Percentiles rank a stretch among this genome's conserved stretches.
phyloP scores from a whole-genome alignment of 805 yeast genomes.

The Ogataea salicorniae region DNA sequence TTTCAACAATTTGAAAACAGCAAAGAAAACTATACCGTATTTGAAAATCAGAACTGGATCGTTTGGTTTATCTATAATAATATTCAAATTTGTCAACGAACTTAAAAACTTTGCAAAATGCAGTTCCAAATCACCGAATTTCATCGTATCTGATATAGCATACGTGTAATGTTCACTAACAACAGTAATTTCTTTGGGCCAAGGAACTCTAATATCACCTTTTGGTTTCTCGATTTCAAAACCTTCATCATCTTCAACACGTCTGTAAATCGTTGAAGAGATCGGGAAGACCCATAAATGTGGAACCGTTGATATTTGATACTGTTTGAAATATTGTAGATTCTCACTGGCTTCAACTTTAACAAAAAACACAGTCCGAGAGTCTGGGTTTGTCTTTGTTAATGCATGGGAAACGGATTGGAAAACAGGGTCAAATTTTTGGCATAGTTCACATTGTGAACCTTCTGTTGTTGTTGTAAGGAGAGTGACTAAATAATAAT shows the following conservation, averaged over 20 bases:
- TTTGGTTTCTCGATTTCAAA: constrained; percentile 13
- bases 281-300: constrained; percentile 60
- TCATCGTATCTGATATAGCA: constrained; percentile 21
- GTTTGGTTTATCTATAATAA: constrained; percentile 39
- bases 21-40: constrained; percentile 43
- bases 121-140: constrained; percentile 33
- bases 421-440: constrained; percentile 36
- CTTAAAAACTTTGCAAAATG: constrained; percentile 53
- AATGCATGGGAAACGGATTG: constrained; percentile 40
- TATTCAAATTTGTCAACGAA: constrained; percentile 37
- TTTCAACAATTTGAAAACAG: constrained; percentile 41
- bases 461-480: constrained; percentile 44
- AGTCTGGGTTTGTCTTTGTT: constrained; percentile 37
- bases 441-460: constrained; percentile 46
- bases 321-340: constrained; percentile 33
- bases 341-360: constrained; percentile 48
- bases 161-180: constrained; percentile 25
- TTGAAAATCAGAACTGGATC: constrained; percentile 37
- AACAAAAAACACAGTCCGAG: constrained; percentile 40
- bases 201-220: constrained; percentile 14
- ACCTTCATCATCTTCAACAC: constrained; percentile 16
- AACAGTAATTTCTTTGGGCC: constrained; percentile 12
- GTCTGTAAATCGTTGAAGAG: constrained; percentile 12
- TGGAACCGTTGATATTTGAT: constrained; percentile 51
- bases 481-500: constrained; percentile 45